phyloP scores from a whole-genome alignment of 768 basidiomycete genomes.

The Russula emetica region DNA sequence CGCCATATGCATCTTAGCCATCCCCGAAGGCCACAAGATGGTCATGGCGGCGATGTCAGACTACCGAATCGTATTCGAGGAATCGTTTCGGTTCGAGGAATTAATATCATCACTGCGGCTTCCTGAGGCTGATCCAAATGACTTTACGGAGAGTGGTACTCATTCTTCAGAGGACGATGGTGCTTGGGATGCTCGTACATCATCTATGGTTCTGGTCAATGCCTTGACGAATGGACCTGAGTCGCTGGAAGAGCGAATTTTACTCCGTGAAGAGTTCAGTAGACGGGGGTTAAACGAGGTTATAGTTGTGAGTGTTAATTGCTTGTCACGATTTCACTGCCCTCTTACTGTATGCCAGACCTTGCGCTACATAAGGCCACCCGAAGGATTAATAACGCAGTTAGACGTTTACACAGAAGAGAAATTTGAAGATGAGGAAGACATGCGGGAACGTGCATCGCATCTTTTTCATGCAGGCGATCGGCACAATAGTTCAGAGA shows the following conservation, averaged over 20 bases:
- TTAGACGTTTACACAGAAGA: conserved; percentile 81
- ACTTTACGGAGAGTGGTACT: conserved; percentile 26
- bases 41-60: conserved; percentile 80
- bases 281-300: conserved; percentile 79
- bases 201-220: conserved; percentile 74
- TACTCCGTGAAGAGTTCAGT: conserved; percentile 77
- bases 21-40: conserved; percentile 63
- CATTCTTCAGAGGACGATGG: conserved; percentile 50
- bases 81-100: conserved; percentile 75
- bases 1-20: conserved; percentile 73
- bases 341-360: conserved; percentile 42
- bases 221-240: conserved; percentile 74
- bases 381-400: conserved; percentile 74
- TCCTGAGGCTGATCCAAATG: conserved; percentile 43
- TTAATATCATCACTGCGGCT: conserved; percentile 61
- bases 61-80: conserved; percentile 63
- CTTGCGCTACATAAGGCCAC: conserved; percentile 69
- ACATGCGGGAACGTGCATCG: conserved; percentile 65
- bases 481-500: conserved; percentile 41
- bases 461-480: conserved; percentile 34
- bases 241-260: conserved; percentile 69
- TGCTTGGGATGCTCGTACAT: conserved; percentile 76
- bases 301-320: conserved; percentile 60
- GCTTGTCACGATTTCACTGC: not conserved
- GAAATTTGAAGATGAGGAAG: conserved; percentile 86